These are phyloP conservation scores for Novakomyces olei DNA, from an alignment of 805 yeast genomes.

Conservation along the genomic window DNA sequence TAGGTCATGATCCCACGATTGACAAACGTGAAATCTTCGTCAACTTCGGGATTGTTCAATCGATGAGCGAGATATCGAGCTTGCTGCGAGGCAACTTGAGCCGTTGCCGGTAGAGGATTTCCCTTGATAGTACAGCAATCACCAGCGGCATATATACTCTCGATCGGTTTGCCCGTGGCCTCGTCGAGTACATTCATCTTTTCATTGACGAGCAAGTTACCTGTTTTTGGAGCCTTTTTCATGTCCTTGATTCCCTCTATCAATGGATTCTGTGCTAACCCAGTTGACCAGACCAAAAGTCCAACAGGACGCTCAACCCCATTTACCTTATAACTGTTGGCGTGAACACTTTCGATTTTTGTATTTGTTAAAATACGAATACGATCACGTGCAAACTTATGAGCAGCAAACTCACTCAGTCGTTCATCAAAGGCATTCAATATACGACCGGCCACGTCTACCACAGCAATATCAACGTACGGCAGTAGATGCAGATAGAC, in stretches of 20 bases:
- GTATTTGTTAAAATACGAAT: conserved; percentile 39
- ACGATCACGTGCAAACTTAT: conserved; percentile 35
- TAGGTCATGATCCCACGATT: conserved; percentile 50
- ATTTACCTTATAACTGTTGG: conserved; percentile 32
- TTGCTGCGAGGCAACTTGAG: conserved; percentile 51
- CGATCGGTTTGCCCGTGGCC: conserved; percentile 18
- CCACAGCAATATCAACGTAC: conserved; percentile 46
- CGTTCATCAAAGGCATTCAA: conserved; percentile 44
- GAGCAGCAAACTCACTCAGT: conserved; percentile 40
- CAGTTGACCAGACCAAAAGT: conserved; percentile 53
- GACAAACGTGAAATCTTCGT: conserved; percentile 36
- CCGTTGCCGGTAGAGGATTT: conserved; percentile 41
- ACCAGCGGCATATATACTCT: conserved; percentile 40
- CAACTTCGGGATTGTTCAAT: conserved; percentile 31
- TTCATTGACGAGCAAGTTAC: conserved; percentile 37
- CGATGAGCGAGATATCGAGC: conserved; percentile 42
- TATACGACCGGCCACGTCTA: conserved; percentile 44
- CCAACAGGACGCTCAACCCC: conserved; percentile 35
- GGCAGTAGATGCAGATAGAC: conserved; percentile 37
- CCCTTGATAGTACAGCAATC: conserved; percentile 48
- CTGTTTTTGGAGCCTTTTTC: conserved; percentile 40
- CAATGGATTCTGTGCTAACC: conserved; percentile 44
- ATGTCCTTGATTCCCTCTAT: conserved; percentile 25
- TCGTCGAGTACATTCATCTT: conserved; percentile 39
- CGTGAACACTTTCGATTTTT: conserved; percentile 32